Base-by-base conservation (phyloP, 768 basidiomycete species). In the Cystobasidium ongulense region DNA sequence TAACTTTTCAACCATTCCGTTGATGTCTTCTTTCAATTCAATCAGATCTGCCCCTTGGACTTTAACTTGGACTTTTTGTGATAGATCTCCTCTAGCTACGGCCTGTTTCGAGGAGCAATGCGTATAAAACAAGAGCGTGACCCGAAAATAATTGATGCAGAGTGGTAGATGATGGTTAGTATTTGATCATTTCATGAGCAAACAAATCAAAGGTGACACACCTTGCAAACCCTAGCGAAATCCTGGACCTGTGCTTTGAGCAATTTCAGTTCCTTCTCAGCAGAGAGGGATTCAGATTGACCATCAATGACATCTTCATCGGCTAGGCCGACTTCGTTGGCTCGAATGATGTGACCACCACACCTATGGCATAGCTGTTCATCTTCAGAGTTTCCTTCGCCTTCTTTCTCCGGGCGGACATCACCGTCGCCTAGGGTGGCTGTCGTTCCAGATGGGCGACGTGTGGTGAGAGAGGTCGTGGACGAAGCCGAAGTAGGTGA, bases 191-290 rank as follows among this genome's bases (percentile, higher is more conserved):
- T n/a, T n/a, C n/a, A n/a, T n/a, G n/a, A n/a, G n/a, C n/a, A n/a
- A n/a, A n/a, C n/a, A n/a, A n/a, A n/a, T n/a, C n/a, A n/a, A n/a
- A n/a, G n/a, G n/a, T n/a, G 2, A 75, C 79, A 43, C 54, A 82
- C 82, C 78, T 89, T 88, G 80, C 89, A 90, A 38, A 90, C 89
- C 35, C 89, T 83, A 23, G 89, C 89, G 57, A 90, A 88, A 77
- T 90, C 84, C 82, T 90, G 88, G 0, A 92, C 90, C 82, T 92
- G 91, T 25, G 89, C 89, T 80, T 90, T 90, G 73, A 92, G 85
- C 39, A 91, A 81, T 76, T 85, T 86, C 38, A 92, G 84, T 81
- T 92, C 90, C 80, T 90, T 87, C 15, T 71, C 68, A 3, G 65
- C 62, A 13, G 76, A 66, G 11, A 74, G 53, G 2, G 36, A 73